Percentiles rank a stretch among this genome's conserved stretches.
Evolutionary conservation across 768 basidiomycete genomes (phyloP).

Genomic region (Amanita rubescens): DNA sequence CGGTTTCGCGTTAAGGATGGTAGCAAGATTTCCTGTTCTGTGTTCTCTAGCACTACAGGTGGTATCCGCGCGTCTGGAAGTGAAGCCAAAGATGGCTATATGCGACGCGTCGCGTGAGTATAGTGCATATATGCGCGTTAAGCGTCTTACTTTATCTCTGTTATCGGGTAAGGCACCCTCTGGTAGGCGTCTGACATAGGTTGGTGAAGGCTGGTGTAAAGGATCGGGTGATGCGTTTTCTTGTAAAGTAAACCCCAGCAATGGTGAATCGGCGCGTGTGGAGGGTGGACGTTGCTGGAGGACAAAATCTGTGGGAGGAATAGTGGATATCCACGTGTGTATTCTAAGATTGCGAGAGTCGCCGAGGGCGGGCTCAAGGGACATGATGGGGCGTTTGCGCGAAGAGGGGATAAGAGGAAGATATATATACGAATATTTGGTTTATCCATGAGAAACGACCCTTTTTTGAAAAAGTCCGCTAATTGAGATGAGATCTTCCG

Average conservation of each 20-base stretch:
- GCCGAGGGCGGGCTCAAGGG: neutral
- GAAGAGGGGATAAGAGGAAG: neutral
- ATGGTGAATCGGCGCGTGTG: constrained; percentile 6
- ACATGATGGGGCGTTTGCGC: constrained; percentile 1
- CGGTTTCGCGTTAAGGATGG: constrained; percentile 1
- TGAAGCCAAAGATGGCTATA: neutral
- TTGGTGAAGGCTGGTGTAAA: constrained; percentile 2
- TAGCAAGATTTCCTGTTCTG: neutral
- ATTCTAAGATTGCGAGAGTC: neutral
- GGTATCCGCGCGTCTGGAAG: neutral
- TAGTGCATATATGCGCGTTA: constrained; percentile 2
- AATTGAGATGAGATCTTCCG: neutral
- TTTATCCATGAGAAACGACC: constrained; percentile 3
- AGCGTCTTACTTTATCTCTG: neutral
- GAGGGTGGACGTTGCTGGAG: neutral
- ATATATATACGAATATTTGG: constrained; percentile 4
- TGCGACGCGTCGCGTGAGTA: neutral
- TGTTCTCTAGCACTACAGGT: neutral
- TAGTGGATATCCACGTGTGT: constrained; percentile 4
- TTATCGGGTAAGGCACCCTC: neutral
- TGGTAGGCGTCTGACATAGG: neutral
- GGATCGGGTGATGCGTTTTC: constrained; percentile 7
- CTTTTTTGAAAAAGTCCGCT: neutral
- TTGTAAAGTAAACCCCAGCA: constrained; percentile 3
- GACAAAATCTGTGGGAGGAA: neutral